Evolutionary conservation across 2,329 filamentous ascomycete genomes (phyloP).

Genomic region (Diaporthe citriasiana): DNA sequence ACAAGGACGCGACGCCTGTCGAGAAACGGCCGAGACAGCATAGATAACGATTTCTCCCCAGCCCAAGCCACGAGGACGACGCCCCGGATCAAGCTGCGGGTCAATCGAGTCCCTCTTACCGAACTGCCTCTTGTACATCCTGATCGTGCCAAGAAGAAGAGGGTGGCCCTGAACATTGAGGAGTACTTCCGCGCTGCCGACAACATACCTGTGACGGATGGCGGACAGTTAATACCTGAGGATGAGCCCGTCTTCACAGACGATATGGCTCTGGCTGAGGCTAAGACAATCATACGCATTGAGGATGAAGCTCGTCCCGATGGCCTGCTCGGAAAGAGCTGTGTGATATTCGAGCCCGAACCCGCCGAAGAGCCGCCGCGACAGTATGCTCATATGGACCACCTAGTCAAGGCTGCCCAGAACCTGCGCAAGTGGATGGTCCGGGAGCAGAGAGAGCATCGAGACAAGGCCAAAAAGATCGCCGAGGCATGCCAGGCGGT

Average conservation of each 20-base stretch:
- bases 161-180: constrained; percentile 67
- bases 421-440: constrained; percentile 86
- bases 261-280: constrained; percentile 77
- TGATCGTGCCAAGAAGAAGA: constrained; percentile 67
- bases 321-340: constrained; percentile 79
- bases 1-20: constrained; percentile 50
- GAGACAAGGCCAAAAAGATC: constrained; percentile 80
- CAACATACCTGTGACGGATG: constrained; percentile 68
- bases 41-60: constrained; percentile 47
- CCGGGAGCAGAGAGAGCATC: constrained; percentile 84
- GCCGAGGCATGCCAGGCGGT: constrained; percentile 84
- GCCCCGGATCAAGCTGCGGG: constrained; percentile 37
- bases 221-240: constrained; percentile 68
- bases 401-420: constrained; percentile 82
- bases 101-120: constrained; percentile 48
- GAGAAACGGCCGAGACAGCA: constrained; percentile 47
- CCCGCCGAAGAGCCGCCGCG: constrained; percentile 78
- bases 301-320: constrained; percentile 81
- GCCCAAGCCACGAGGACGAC: constrained; percentile 38
- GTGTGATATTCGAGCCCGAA: constrained; percentile 81
- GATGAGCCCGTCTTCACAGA: constrained; percentile 71
- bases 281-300: constrained; percentile 76
- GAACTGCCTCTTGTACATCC: constrained; percentile 72
- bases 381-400: constrained; percentile 90
- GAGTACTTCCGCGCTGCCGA: constrained; percentile 69